phyloP scores from a whole-genome alignment of 2,329 filamentous ascomycete genomes.

The Taxawa tesnikishii region DNA sequence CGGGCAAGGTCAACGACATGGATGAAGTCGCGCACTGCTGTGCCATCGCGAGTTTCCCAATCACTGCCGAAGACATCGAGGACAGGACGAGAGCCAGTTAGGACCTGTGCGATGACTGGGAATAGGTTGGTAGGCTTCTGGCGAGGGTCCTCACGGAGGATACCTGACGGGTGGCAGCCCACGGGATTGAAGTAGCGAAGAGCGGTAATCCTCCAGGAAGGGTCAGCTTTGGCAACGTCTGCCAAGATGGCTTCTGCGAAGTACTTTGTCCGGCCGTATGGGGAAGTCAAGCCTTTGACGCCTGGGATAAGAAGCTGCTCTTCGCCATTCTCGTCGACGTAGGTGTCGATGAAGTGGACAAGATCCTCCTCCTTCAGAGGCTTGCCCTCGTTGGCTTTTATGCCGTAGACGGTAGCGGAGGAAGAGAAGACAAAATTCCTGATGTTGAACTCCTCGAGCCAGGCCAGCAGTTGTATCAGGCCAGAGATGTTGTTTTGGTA shows the following conservation, averaged over 20 bases:
- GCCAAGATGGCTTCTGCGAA: constrained; percentile 49
- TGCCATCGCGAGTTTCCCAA: constrained; percentile 54
- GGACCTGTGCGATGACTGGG: constrained; percentile 50
- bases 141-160: constrained; percentile 52
- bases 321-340: constrained; percentile 29
- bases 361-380: constrained; percentile 13
- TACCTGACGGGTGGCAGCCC: no score
- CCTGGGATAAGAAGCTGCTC: constrained; percentile 54
- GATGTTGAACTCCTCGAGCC: constrained; percentile 47
- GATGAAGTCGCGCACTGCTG: no score
- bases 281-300: constrained; percentile 52
- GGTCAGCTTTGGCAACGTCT: constrained; percentile 57
- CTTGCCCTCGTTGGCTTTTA: constrained; percentile 11
- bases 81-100: no score
- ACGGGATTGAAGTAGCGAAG: no score
- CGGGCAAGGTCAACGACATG: constrained; percentile 54
- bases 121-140: constrained; percentile 52
- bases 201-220: constrained; percentile 51
- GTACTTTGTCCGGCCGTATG: no score
- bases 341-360: constrained; percentile 23
- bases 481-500: constrained; percentile 58
- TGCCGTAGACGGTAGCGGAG: constrained; percentile 54
- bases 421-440: constrained; percentile 57
- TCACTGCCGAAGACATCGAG: constrained; percentile 52
- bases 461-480: constrained; percentile 45